These are phyloP conservation scores for Blattamonas nauphoetae DNA, from an alignment of 78 protist genomes.

Conservation along the genomic window DNA sequence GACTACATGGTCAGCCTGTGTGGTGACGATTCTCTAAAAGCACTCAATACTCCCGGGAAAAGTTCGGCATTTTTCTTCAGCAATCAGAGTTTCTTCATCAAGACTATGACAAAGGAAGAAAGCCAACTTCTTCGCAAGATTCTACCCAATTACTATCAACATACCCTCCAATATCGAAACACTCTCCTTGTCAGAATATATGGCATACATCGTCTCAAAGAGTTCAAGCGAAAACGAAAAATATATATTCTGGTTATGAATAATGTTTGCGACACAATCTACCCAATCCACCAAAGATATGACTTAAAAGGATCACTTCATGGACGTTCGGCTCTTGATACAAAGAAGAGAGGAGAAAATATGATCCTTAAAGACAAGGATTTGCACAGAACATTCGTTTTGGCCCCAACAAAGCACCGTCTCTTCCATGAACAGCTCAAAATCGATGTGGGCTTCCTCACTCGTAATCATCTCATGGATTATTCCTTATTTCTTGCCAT, in stretches of 20 bases:
- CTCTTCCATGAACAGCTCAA: slow-evolving; percentile 25
- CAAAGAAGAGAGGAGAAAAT: not conserved
- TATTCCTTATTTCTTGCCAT: slow-evolving; percentile 49
- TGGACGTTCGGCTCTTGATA: not conserved
- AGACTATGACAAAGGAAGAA: slow-evolving; percentile 75
- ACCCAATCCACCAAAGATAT: slow-evolving; percentile 49
- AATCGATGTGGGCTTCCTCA: slow-evolving; percentile 32
- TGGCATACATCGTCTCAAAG: slow-evolving; percentile 60
- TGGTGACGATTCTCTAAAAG: slow-evolving; percentile 20
- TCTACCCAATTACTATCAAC: slow-evolving; percentile 66
- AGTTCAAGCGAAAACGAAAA: slow-evolving; percentile 25
- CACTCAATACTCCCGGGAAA: slow-evolving; percentile 73
- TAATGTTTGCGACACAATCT: slow-evolving; percentile 60
- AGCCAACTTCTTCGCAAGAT: slow-evolving; percentile 51
- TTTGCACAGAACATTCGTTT: not conserved
- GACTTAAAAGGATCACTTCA: slow-evolving; percentile 69
- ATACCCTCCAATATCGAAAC: slow-evolving; percentile 57
- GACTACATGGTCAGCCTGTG: slow-evolving; percentile 37
- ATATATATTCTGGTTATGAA: slow-evolving; percentile 76
- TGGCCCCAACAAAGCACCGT: slow-evolving; percentile 22
- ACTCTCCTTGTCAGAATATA: slow-evolving; percentile 68
- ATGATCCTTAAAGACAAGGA: not conserved
- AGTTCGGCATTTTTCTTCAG: slow-evolving; percentile 66
- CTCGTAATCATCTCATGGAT: slow-evolving; percentile 45
- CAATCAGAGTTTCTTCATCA: slow-evolving; percentile 64